Conservation (phyloP, 2,329 filamentous ascomycete species). For the Colletotrichum liaoningense region DNA sequence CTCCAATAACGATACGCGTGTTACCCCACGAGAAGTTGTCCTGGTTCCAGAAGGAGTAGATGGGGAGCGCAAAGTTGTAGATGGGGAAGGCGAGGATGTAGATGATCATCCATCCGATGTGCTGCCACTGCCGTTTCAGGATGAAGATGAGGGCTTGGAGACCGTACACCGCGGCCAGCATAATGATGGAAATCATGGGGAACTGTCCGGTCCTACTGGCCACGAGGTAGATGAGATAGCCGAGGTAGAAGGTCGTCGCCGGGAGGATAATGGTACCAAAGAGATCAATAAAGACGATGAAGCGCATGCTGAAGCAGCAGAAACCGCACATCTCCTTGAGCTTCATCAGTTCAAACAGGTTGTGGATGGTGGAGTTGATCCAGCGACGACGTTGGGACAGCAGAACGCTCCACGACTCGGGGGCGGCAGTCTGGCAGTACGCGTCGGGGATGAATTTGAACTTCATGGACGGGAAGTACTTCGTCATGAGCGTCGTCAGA, state of each 20-base stretch:
- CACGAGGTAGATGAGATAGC: constrained; percentile 85
- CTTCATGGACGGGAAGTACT: constrained; percentile 94
- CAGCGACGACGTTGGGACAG: constrained; percentile 98
- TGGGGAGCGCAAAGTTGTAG: constrained; percentile 88
- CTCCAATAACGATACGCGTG: constrained; percentile 95
- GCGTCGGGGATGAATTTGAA: constrained; percentile 97
- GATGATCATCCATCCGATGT: constrained; percentile 99
- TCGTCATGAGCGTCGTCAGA: constrained; percentile 97
- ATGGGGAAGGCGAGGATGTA: constrained; percentile 96
- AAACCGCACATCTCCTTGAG: constrained; percentile 97
- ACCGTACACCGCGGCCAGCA: constrained; percentile 93
- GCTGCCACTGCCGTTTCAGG: constrained; percentile 96
- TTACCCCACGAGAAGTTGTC: constrained; percentile 99
- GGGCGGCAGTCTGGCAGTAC: constrained; percentile 92
- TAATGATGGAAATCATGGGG: constrained; percentile 87
- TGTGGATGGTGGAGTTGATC: constrained; percentile 99
- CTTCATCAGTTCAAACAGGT: constrained; percentile 89
- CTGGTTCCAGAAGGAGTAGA: constrained; percentile 99
- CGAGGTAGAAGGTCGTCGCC: constrained; percentile 87
- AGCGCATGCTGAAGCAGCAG: constrained; percentile 99
- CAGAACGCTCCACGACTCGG: constrained; percentile 92
- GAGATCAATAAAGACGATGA: constrained; percentile 94
- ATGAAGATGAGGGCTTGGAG: constrained; percentile 97
- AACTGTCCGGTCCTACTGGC: constrained; percentile 78
- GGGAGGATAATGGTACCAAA: constrained; percentile 93